phyloP scores from a whole-genome alignment of 805 yeast species.

The Saturnispora hagleri region DNA sequence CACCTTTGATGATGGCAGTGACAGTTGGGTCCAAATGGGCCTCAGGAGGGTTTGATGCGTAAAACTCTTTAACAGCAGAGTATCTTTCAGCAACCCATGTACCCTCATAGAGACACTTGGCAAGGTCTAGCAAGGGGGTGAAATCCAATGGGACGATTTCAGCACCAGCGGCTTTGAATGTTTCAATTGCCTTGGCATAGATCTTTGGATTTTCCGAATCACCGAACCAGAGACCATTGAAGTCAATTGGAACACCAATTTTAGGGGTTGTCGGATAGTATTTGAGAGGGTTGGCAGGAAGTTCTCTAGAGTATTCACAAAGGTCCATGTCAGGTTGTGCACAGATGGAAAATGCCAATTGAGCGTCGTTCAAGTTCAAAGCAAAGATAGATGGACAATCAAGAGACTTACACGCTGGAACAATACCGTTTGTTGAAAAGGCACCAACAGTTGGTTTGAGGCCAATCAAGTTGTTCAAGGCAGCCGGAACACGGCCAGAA shows the following conservation, averaged over 20 bases:
- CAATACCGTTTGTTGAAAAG: constrained; percentile 84
- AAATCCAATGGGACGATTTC: constrained; percentile 58
- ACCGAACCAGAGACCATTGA: constrained; percentile 62
- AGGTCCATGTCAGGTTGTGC: constrained; percentile 57
- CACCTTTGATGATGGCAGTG: constrained; percentile 61
- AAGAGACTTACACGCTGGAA: constrained; percentile 91
- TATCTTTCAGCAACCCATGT: constrained; percentile 98
- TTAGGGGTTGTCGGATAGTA: constrained; percentile 51
- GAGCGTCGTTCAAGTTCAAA: constrained; percentile 73
- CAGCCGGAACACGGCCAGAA: constrained; percentile 96
- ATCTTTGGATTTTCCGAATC: constrained; percentile 70
- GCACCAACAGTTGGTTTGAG: constrained; percentile 88
- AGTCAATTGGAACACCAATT: constrained; percentile 66
- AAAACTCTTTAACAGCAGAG: constrained; percentile 68
- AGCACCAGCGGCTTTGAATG: constrained; percentile 45
- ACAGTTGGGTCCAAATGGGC: constrained; percentile 81
- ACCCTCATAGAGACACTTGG: constrained; percentile 87
- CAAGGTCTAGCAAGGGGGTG: constrained; percentile 66
- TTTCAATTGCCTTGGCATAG: constrained; percentile 51
- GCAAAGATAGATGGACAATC: constrained; percentile 90
- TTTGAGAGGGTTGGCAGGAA: constrained; percentile 58
- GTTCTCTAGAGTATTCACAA: constrained; percentile 73
- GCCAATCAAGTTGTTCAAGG: constrained; percentile 83
- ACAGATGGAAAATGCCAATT: constrained; percentile 58
- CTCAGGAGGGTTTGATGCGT: constrained; percentile 60